Conservation (phyloP, 352 stramenopile genomes). For the Pythium insidiosum region DNA sequence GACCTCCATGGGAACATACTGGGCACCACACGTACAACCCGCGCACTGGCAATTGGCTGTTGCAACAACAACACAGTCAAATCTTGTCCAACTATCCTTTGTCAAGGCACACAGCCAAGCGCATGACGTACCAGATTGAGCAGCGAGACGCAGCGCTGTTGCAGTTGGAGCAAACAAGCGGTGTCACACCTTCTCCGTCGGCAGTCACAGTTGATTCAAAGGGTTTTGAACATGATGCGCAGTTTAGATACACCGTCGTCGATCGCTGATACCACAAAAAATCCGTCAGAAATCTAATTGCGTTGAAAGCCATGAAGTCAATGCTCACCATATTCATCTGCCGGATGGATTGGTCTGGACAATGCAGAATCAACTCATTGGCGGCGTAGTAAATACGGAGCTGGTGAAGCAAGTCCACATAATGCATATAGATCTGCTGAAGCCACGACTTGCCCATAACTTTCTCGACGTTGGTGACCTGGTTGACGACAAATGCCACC, state of each 20-base stretch:
- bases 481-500: slow-evolving; percentile 63
- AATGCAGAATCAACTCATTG: slow-evolving; percentile 82
- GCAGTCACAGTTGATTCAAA: slow-evolving; percentile 31
- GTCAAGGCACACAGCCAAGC: no score
- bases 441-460: slow-evolving; percentile 81
- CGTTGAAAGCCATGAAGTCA: not conserved
- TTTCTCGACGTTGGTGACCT: slow-evolving; percentile 69
- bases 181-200: slow-evolving; percentile 19
- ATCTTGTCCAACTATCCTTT: no score
- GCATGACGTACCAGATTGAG: slow-evolving; percentile 78
- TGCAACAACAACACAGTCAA: not conserved
- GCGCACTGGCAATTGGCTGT: slow-evolving; percentile 76
- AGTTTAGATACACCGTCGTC: slow-evolving; percentile 84
- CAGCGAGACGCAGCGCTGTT: slow-evolving; percentile 70
- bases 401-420: slow-evolving; percentile 84
- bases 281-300: slow-evolving; percentile 9
- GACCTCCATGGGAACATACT: slow-evolving; percentile 86
- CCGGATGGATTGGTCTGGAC: slow-evolving; percentile 77
- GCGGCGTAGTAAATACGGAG: slow-evolving; percentile 83
- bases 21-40: slow-evolving; percentile 89
- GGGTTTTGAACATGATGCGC: slow-evolving; percentile 63
- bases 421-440: slow-evolving; percentile 89
- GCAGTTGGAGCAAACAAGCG: slow-evolving; percentile 55
- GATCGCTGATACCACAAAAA: slow-evolving; percentile 48
- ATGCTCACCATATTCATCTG: slow-evolving; percentile 84